These are phyloP conservation scores for Tolypocladium amazonense DNA, from an alignment of 2,329 filamentous ascomycete genomes.

Conservation along the genomic window DNA sequence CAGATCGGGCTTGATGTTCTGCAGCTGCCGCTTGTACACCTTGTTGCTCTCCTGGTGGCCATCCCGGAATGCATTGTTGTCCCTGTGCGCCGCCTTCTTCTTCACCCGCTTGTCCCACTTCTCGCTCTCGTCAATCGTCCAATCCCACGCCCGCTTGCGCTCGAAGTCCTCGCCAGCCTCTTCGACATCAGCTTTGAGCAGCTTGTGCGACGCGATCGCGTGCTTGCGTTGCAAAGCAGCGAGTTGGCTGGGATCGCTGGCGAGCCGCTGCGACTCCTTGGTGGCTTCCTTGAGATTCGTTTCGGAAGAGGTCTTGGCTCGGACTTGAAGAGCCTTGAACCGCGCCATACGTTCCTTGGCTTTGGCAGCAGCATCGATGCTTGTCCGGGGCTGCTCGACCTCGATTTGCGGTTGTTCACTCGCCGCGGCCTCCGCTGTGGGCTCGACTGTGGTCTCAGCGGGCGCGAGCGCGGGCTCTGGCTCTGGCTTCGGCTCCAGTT, in stretches of 20 bases:
- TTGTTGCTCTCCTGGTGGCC: conserved; percentile 82
- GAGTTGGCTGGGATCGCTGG: conserved; percentile 67
- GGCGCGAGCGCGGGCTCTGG: conserved; percentile 2
- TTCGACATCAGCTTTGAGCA: conserved; percentile 84
- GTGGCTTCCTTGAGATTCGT: conserved; percentile 77
- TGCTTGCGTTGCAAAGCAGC: conserved; percentile 73
- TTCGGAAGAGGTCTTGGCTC: conserved; percentile 60
- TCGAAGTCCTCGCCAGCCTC: conserved; percentile 86
- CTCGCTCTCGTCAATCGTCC: conserved; percentile 91
- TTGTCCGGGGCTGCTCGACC: conserved; percentile 6
- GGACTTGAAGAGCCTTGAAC: conserved; percentile 79
- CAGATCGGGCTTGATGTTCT: conserved; percentile 63
- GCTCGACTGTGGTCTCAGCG: conserved; percentile 1
- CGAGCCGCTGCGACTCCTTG: conserved; percentile 68
- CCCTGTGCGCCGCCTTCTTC: conserved; percentile 71
- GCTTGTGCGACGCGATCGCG: conserved; percentile 81
- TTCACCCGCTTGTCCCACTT: conserved; percentile 84
- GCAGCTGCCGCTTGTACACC: conserved; percentile 85
- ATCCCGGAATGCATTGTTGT: conserved; percentile 84
- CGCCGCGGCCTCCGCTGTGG: not conserved
- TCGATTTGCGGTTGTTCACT: conserved; percentile 7
- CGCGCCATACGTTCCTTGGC: conserved; percentile 62
- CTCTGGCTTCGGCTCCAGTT: conserved; percentile 2
- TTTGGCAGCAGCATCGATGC: conserved; percentile 27
- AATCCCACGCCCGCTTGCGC: conserved; percentile 96